Conservation (phyloP, 352 stramenopile genomes). For the Phytophthora pistaciae region DNA sequence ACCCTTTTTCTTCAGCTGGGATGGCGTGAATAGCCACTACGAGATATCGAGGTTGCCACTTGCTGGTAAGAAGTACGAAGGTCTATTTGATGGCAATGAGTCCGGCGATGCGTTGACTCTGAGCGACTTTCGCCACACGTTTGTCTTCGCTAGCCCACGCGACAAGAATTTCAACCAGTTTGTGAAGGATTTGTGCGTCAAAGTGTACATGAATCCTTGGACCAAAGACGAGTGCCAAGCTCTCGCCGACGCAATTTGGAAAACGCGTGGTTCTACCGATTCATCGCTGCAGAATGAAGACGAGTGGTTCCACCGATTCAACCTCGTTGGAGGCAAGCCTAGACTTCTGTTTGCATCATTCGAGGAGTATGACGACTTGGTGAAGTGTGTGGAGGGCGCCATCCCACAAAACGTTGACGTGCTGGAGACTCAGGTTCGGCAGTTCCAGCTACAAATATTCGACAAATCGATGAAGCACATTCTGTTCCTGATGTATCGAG, state of each 20-base stretch:
- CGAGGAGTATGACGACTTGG: conserved; percentile 16
- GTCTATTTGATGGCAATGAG: conserved; percentile 28
- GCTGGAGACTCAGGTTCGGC: not conserved
- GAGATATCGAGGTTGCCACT: not conserved
- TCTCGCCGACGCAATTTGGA: conserved; percentile 23
- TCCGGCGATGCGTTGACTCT: not conserved
- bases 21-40: not conserved
- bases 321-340: conserved; percentile 35
- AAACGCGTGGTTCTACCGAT: conserved; percentile 2
- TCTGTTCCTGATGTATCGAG: not conserved
- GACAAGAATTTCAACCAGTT: conserved; percentile 32
- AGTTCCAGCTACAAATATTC: not conserved
- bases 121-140: not conserved
- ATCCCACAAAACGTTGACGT: conserved; percentile 2
- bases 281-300: not conserved
- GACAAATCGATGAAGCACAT: not conserved
- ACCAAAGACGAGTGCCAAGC: conserved; percentile 31
- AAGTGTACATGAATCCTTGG: conserved; percentile 45
- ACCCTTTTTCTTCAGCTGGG: not conserved
- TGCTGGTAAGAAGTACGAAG: conserved; percentile 13
- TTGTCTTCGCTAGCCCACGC: conserved; percentile 34
- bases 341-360: conserved; percentile 33
- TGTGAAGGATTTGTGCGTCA: conserved; percentile 30
- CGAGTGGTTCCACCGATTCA: conserved; percentile 30
- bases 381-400: not conserved